These are phyloP conservation scores for Sesbania bispinosa DNA, from an alignment of 306 rosid genomes.

Conservation along the genomic window DNA sequence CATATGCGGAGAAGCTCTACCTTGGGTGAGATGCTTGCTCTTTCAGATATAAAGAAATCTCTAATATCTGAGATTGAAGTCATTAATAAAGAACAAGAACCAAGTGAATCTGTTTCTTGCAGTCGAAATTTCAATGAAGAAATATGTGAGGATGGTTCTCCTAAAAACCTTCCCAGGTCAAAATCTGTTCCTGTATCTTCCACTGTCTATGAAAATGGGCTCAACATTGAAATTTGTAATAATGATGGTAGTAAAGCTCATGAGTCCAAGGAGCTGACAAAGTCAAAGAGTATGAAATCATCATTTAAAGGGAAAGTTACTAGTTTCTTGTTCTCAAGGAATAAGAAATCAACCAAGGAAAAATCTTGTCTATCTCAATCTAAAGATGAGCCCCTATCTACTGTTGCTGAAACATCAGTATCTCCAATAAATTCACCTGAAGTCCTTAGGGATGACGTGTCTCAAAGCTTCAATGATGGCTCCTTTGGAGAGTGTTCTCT, in stretches of 20 bases:
- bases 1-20: constrained; percentile 86
- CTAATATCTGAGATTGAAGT: constrained; percentile 41
- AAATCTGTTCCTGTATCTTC: constrained; percentile 83
- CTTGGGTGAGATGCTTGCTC: constrained; percentile 97
- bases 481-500: constrained; percentile 51
- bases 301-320: constrained; percentile 93
- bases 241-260: constrained; percentile 36
- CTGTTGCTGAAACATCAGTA: constrained; percentile 36
- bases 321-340: constrained; percentile 83
- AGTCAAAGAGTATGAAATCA: constrained; percentile 73
- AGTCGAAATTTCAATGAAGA: constrained; percentile 47
- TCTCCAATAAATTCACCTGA: constrained; percentile 40
- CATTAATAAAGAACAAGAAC: constrained; percentile 46
- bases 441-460: constrained; percentile 45
- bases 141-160: constrained; percentile 43
- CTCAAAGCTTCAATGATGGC: constrained; percentile 45
- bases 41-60: constrained; percentile 69
- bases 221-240: constrained; percentile 48
- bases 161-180: constrained; percentile 75
- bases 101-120: constrained; percentile 51
- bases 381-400: constrained; percentile 38
- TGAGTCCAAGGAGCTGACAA: constrained; percentile 50
- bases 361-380: constrained; percentile 47
- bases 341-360: constrained; percentile 66
- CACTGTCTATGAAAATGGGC: constrained; percentile 45